Evolutionary conservation across 1,284 basidiomycete genomes (phyloP).

Genomic region (Moesziomyces sp.): DNA sequence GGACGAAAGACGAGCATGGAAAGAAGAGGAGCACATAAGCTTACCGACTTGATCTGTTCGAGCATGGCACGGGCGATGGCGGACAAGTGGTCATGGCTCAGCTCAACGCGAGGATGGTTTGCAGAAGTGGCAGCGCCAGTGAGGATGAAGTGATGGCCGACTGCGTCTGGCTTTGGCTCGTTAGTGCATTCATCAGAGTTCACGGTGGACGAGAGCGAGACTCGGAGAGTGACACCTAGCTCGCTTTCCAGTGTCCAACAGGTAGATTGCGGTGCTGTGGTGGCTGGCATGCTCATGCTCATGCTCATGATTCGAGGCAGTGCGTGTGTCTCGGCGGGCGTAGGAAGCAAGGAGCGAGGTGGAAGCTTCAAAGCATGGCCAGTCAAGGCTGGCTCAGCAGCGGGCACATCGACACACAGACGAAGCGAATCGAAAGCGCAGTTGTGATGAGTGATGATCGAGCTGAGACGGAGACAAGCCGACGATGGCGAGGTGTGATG

Average conservation of each 20-base stretch:
- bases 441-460: too few relatives aligned
- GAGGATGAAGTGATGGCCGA: conserved; percentile 4
- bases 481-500: too few relatives aligned
- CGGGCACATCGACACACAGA: too few relatives aligned
- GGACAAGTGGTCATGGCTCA: conserved; percentile 7
- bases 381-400: too few relatives aligned
- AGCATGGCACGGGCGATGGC: conserved; percentile 5
- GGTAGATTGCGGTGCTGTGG: neutral
- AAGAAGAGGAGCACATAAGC: neutral
- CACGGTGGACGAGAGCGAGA: neutral
- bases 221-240: neutral
- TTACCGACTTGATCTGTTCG: conserved; percentile 14
- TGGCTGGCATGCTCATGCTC: too few relatives aligned
- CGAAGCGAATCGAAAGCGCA: too few relatives aligned
- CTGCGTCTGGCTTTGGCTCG: neutral
- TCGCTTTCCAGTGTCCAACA: neutral
- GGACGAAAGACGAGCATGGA: neutral
- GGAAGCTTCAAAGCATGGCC: too few relatives aligned
- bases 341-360: too few relatives aligned
- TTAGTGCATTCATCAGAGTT: neutral
- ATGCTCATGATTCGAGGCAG: too few relatives aligned
- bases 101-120: neutral
- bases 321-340: too few relatives aligned
- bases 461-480: too few relatives aligned
- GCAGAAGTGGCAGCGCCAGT: conserved; percentile 1